A percentile compares a stretch with the other conserved stretches of the same genome.
Conservation (phyloP, 108 stramenopile species). For the Conticribra guillardii region DNA sequence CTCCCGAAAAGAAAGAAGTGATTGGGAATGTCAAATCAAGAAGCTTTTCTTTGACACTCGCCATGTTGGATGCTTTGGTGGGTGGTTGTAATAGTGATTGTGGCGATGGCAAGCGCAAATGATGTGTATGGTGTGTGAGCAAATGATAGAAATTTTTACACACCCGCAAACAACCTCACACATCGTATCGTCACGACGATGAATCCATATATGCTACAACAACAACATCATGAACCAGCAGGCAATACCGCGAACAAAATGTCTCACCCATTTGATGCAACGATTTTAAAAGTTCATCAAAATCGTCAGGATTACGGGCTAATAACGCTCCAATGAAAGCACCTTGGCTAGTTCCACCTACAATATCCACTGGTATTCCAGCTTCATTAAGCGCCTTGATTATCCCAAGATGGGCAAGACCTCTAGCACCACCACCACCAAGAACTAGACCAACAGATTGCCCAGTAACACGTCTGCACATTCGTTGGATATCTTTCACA, state of each 20-base stretch:
- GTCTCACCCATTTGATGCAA: slow-evolving; percentile 52
- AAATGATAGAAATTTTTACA: too few species aligned
- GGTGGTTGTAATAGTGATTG: too few species aligned
- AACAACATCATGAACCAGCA: too few species aligned
- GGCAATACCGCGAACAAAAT: too few species aligned
- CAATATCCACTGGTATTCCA: slow-evolving; percentile 55
- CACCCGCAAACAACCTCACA: too few species aligned
- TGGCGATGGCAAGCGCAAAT: too few species aligned
- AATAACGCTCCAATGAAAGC: slow-evolving; percentile 51
- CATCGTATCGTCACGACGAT: too few species aligned
- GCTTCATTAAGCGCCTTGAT: slow-evolving; percentile 56
- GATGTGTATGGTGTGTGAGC: too few species aligned
- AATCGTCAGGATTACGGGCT: slow-evolving; percentile 51
- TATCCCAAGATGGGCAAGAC: slow-evolving; percentile 61
- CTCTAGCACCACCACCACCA: slow-evolving; percentile 64
- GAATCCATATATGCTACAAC: too few species aligned
- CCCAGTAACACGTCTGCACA: slow-evolving; percentile 58
- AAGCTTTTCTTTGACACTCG: slow-evolving; percentile 52
- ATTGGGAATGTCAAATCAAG: slow-evolving; percentile 61
- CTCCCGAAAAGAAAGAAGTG: slow-evolving; percentile 29
- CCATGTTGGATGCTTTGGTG: slow-evolving; percentile 43
- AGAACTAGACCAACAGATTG: slow-evolving; percentile 56
- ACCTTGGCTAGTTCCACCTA: slow-evolving; percentile 66
- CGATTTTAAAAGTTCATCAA: slow-evolving; percentile 23
- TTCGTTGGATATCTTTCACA: slow-evolving; percentile 49